Conservation (phyloP, 805 yeast species). For the Monosporozyma yasuniensis region DNA sequence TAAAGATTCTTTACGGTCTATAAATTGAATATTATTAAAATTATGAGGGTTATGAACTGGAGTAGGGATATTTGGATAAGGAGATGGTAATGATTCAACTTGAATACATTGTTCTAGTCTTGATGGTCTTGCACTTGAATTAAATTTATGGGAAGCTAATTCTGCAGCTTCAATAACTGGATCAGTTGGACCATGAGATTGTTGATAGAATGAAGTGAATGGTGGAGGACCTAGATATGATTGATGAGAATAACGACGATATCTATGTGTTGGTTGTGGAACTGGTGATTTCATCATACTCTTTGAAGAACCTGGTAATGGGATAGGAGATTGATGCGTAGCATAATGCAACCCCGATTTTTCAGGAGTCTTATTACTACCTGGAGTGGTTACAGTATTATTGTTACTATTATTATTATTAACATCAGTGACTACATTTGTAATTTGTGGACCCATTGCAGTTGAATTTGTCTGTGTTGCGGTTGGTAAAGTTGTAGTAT, state of each 20-base stretch:
- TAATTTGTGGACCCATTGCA: background rate
- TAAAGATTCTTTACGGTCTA: background rate
- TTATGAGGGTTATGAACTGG: background rate
- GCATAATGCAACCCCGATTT: background rate
- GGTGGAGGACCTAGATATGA: background rate
- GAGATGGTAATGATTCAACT: slow-evolving; percentile 2
- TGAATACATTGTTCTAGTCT: slow-evolving; percentile 6
- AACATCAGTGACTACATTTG: background rate
- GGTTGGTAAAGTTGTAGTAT: background rate
- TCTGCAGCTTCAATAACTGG: slow-evolving; percentile 23
- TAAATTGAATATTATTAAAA: background rate
- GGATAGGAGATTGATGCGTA: background rate
- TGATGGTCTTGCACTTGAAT: slow-evolving; percentile 14
- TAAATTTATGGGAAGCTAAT: slow-evolving; percentile 2
- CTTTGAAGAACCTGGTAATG: background rate
- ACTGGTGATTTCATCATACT: background rate
- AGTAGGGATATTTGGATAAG: background rate
- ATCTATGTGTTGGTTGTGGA: background rate
- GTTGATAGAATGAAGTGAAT: background rate
- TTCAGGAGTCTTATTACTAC: background rate
- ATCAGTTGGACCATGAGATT: background rate
- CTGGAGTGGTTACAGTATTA: slow-evolving; percentile 1
- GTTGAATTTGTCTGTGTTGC: background rate
- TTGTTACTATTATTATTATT: slow-evolving; percentile 6
- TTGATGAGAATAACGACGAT: slow-evolving; percentile 3